These are phyloP conservation scores for Phytopythium vexans DNA, from an alignment of 352 stramenopile genomes.

Conservation along the genomic window DNA sequence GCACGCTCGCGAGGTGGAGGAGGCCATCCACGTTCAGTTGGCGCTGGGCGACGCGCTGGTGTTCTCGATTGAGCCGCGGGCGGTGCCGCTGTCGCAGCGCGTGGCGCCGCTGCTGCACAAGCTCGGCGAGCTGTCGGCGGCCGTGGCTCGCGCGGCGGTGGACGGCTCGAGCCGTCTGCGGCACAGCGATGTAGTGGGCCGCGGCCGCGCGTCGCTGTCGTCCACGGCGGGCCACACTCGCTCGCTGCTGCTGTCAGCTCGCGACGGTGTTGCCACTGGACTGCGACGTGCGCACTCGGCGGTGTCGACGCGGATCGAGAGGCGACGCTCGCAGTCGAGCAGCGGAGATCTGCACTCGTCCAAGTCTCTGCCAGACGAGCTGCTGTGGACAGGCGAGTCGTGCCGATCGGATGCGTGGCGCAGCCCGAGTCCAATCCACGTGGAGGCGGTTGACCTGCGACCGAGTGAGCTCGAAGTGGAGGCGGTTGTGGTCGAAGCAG, in stretches of 20 bases:
- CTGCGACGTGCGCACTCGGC: conserved; percentile 38
- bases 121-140: conserved; percentile 44
- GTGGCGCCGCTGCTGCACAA: conserved; percentile 45
- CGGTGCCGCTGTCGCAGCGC: conserved; percentile 41
- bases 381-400: too few species aligned
- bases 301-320: conserved; percentile 46
- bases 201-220: conserved; percentile 51
- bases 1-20: conserved; percentile 45
- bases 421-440: background rate
- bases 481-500: conserved; percentile 10
- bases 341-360: too few species aligned
- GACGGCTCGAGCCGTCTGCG: conserved; percentile 19
- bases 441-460: conserved; percentile 27
- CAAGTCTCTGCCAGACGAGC: too few species aligned
- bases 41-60: conserved; percentile 40
- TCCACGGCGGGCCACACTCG: conserved; percentile 45
- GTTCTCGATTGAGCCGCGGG: conserved; percentile 50
- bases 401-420: too few species aligned
- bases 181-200: conserved; percentile 36
- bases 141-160: conserved; percentile 30
- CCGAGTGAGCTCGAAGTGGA: conserved; percentile 7
- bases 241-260: conserved; percentile 35
- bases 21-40: conserved; percentile 52
- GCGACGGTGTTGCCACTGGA: conserved; percentile 41
- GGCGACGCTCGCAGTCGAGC: conserved; percentile 30